Evolutionary conservation across 768 basidiomycete species (phyloP).

Genomic region (Rossbeevera mucosa): DNA sequence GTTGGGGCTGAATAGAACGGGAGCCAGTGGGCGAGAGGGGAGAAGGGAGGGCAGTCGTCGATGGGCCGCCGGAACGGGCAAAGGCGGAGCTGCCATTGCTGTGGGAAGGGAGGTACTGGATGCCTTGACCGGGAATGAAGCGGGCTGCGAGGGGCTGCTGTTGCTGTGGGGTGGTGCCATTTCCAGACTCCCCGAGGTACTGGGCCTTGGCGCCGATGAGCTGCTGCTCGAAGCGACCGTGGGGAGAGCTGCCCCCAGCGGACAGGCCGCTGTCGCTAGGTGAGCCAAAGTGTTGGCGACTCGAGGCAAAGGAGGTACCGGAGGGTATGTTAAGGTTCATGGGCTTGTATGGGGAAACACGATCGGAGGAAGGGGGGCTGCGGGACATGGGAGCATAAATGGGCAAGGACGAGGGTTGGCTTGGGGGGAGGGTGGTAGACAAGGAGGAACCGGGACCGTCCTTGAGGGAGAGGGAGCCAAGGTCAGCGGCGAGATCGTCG

Average conservation of each 20-base stretch:
- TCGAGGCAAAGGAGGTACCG: constrained; percentile 37
- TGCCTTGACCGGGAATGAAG: constrained; percentile 62
- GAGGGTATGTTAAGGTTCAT: constrained; percentile 58
- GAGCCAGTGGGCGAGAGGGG: constrained; percentile 52
- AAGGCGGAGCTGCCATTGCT: constrained; percentile 31
- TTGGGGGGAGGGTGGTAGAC: constrained; percentile 47
- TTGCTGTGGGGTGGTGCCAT: constrained; percentile 17
- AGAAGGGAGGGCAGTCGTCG: constrained; percentile 37
- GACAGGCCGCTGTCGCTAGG: constrained; percentile 61
- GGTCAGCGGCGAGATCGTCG: constrained; percentile 73
- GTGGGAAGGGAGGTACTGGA: constrained; percentile 49
- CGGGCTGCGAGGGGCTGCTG: constrained; percentile 43
- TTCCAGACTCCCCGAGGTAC: constrained; percentile 23
- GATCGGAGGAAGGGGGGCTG: constrained; percentile 53
- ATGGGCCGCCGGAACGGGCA: constrained; percentile 34
- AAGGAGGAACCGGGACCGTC: constrained; percentile 35
- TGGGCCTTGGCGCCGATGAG: constrained; percentile 39
- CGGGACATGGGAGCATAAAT: constrained; percentile 68
- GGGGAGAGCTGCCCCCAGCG: constrained; percentile 46
- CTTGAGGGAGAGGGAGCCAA: constrained; percentile 56
- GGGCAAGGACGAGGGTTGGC: constrained; percentile 71
- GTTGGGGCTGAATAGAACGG: constrained; percentile 28
- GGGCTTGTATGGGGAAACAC: constrained; percentile 52
- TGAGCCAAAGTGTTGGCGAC: constrained; percentile 47
- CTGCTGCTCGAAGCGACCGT: constrained; percentile 44